Evolutionary conservation across 169 alveolate genomes (phyloP), one percentile per base, ranked within the genome.

Genomic region (Plasmodium gaboni): DNA sequence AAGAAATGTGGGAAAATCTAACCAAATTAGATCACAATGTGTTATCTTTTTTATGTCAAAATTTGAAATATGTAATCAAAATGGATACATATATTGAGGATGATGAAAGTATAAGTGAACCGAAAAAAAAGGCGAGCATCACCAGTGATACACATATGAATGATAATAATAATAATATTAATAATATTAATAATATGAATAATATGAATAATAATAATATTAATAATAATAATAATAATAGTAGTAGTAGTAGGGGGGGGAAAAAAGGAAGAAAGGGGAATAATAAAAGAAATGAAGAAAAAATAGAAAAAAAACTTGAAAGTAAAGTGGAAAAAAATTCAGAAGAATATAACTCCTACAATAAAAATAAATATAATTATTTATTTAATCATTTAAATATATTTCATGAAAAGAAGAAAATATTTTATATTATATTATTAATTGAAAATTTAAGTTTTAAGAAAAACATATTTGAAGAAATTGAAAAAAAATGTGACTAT

Each of bases 401-500:
- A 71, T 83, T 83, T 68, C 17, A 28, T 46, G 42, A 13, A 48
- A 83, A 83, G 53, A 32, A 32, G 10, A 83, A 83, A 57, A 13
- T 83, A 63, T 83, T 83, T 72, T 83, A 83, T 48, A 83, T 83
- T 53, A 53, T 68, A 2, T 63, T 83, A 71, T 38, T 83, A 55
- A 67, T 83, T 22, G 91, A 83, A 57, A 83, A 83, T 69, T 55
- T 83, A 63, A 68, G 91, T 26, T 83, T 53, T 83, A 83, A 83
- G 15, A 83, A 38, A 22, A 83, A 83, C 51, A 83, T 83, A 10
- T 83, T 83, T 38, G 91, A 83, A 71, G 91, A 83, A 15, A 68
- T 83, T 38, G 83, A 83, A 60, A 68, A 83, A 38, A 69, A 83
- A 5, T 83, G 91, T 83, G 91, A 83, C n/a, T 83, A 83, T 57